phyloP scores from a whole-genome alignment of 2,329 filamentous ascomycete genomes.

The Lasiodiplodia citricola region DNA sequence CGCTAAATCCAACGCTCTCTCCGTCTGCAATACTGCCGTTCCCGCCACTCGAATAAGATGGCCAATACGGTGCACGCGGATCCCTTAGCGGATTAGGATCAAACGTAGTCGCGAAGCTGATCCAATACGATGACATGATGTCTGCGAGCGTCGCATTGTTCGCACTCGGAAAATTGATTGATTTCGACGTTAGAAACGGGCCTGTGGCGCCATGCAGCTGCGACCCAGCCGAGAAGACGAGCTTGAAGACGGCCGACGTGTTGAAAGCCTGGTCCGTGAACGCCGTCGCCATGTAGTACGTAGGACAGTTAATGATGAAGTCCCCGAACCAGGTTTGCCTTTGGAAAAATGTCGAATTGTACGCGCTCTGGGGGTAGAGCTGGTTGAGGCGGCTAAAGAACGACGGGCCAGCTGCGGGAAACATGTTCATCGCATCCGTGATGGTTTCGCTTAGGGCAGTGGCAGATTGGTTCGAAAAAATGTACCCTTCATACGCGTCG shows the following conservation, averaged over 20 bases:
- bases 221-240: conserved; percentile 43
- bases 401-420: conserved; percentile 41
- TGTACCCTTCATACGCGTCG: conserved; percentile 47
- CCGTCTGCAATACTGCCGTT: conserved; percentile 39
- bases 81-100: conserved; percentile 41
- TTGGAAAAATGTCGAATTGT: conserved; percentile 46
- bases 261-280: conserved; percentile 28
- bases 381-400: conserved; percentile 49
- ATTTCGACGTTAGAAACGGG: conserved; percentile 11
- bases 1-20: conserved; percentile 43
- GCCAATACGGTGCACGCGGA: conserved; percentile 36
- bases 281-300: conserved; percentile 47
- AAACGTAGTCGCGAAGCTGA: conserved; percentile 40
- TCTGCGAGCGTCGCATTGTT: conserved; percentile 41
- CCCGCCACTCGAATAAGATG: conserved; percentile 32
- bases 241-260: conserved; percentile 37
- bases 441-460: conserved; percentile 37
- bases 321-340: conserved; percentile 49
- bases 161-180: conserved; percentile 9
- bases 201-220: conserved; percentile 40
- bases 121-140: conserved; percentile 42
- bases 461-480: conserved; percentile 40
- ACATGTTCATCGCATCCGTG: conserved; percentile 39
- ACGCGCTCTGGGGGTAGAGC: conserved; percentile 42
- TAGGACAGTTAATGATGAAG: conserved; percentile 50